A percentile compares a stretch with the other conserved stretches of the same genome.
phyloP scores from a whole-genome alignment of 2,329 filamentous ascomycete genomes.

The Emericellopsis cladophorae region DNA sequence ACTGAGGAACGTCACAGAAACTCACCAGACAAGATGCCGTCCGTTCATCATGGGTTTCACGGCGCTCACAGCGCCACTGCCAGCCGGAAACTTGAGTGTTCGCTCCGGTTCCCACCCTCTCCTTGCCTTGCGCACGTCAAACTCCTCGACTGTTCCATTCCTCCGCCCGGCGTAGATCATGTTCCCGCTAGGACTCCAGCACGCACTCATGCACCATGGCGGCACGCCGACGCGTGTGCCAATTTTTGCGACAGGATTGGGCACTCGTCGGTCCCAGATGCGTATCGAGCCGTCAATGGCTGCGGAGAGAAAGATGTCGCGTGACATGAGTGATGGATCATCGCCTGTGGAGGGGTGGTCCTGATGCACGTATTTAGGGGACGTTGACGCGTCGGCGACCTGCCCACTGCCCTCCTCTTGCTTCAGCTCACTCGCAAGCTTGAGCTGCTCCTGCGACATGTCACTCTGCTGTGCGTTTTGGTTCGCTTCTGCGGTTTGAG shows the following conservation, averaged over 20 bases:
- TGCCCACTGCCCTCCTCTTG: background rate
- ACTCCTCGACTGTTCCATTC: conserved; percentile 92
- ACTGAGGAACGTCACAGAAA: conserved; percentile 10
- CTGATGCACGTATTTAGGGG: background rate
- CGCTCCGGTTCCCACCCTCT: conserved; percentile 61
- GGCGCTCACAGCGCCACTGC: conserved; percentile 81
- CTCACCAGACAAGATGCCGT: conserved; percentile 69
- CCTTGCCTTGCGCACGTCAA: conserved; percentile 63
- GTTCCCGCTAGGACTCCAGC: conserved; percentile 93
- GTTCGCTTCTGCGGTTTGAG: background rate
- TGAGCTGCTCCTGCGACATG: background rate
- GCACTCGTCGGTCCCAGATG: conserved; percentile 82
- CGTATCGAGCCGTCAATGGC: conserved; percentile 78
- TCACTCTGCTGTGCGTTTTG: background rate
- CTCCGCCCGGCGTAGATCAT: conserved; percentile 84
- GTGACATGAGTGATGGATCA: conserved; percentile 26
- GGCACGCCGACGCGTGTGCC: conserved; percentile 62
- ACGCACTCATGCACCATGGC: conserved; percentile 95
- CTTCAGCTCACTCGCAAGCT: background rate
- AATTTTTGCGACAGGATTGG: conserved; percentile 68
- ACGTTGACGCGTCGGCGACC: background rate
- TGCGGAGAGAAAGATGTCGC: conserved; percentile 77
- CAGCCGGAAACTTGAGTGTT: conserved; percentile 75
- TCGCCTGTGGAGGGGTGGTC: background rate
- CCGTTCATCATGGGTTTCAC: conserved; percentile 87